A percentile compares a stretch with the other conserved stretches of the same genome.
phyloP scores from a whole-genome alignment of 148 eudicot genomes.

The Simmondsia chinensis region DNA sequence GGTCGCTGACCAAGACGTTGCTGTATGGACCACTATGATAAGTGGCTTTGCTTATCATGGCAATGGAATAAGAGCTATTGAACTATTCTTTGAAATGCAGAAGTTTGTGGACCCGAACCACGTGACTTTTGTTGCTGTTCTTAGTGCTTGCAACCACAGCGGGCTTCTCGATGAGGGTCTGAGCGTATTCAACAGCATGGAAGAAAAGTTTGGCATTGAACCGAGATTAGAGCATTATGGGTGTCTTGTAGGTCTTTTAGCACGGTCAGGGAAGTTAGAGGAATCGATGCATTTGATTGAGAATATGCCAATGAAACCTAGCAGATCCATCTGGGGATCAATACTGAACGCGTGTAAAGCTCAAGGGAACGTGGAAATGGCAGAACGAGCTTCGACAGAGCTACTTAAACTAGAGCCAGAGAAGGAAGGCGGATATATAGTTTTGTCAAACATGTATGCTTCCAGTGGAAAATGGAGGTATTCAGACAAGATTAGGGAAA shows the following conservation, averaged over 20 bases:
- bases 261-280: conserved; percentile 11
- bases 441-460: conserved; percentile 16
- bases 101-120: conserved; percentile 11
- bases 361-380: conserved; percentile 9
- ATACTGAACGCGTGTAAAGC: conserved; percentile 12
- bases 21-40: conserved; percentile 18
- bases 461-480: conserved; percentile 13
- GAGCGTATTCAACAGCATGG: conserved; percentile 8
- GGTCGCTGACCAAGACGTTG: conserved; percentile 5
- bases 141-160: conserved; percentile 15
- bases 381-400: conserved; percentile 12
- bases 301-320: conserved; percentile 14
- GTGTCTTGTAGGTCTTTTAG: conserved; percentile 15
- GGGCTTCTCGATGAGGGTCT: conserved; percentile 16
- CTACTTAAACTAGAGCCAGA: conserved; percentile 15
- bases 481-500: conserved; percentile 16
- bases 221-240: conserved; percentile 16
- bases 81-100: conserved; percentile 13
- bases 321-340: conserved; percentile 19
- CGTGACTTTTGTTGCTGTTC: conserved; percentile 14
- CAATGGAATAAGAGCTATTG: conserved; percentile 11
- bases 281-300: conserved; percentile 8
- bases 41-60: conserved; percentile 18
- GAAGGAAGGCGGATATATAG: conserved; percentile 14
- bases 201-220: conserved; percentile 9